Base-by-base conservation (phyloP, 225 moss, liverwort and hornwort genomes). In the Marchantia paleacea region DNA sequence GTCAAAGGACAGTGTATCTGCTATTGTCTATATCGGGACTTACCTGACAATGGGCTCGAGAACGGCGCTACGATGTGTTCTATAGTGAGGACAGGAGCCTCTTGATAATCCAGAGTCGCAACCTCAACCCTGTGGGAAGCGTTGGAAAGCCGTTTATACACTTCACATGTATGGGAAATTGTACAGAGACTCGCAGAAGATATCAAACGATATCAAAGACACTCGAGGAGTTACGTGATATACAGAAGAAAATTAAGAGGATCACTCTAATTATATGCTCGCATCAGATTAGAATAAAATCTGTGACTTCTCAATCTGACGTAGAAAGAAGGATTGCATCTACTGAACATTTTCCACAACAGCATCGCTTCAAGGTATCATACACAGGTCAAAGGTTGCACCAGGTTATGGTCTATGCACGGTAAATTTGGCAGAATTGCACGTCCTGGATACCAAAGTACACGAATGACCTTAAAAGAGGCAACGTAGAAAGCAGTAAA, bases 21-120 rank as follows among this genome's bases (percentile, higher is more conserved):
- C 29, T 14, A 26, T 26, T 8, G 13, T 13, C 52, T 54, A 30
- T 39, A 39, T 2, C 39, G 39, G 54, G 29, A 78, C 78, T 10
- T 85, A 88, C 88, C 86, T 90, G 75, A 25, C 16, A 55, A 24
- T 28, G 65, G 50, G 53, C 26, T 78, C 52, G 82, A 80, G 72
- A 83, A 77, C 53, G 90, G 90, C 69, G 88, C 86, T 22, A 92
- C 83, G 22, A 95, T 79, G 83, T 94, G 90, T 75, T 93, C 87
- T 57, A 99, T 81, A 55, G 90, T 75, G 73, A 99, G 86, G 16
- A 99, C 94, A 74, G 94, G 90, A 67, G 94, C 90, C 53, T 74
- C 77, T 70, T 90, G 89, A 80, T 95, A 87, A 64, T 95, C 86
- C 85, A 99, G 79, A 69, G 86, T 80, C 78, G 93, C 93, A 81